A percentile compares a stretch with the other conserved stretches of the same genome.
Evolutionary conservation across 805 yeast genomes (phyloP).

Genomic region (Myxozyma monticola): DNA sequence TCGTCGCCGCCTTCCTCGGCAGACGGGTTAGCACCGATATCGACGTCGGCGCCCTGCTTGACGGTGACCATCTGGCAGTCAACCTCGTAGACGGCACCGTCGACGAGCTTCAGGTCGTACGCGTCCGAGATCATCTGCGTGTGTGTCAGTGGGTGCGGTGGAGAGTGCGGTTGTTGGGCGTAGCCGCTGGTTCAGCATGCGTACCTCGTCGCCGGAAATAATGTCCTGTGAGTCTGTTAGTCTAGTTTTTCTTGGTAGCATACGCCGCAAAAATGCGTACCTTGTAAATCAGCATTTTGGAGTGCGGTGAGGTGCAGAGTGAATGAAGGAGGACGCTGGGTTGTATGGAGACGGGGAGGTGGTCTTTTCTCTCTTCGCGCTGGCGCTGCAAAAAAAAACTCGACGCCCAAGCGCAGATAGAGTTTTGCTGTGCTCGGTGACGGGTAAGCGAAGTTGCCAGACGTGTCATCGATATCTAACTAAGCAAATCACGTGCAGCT

Average conservation of each 20-base stretch:
- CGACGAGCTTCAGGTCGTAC: constrained; percentile 84
- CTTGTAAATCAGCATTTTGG: constrained; percentile 42
- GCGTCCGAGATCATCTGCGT: constrained; percentile 82
- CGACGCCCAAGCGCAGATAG: too few relatives aligned
- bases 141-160: too few relatives aligned
- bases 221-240: constrained; percentile 53
- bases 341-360: too few relatives aligned
- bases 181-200: background rate
- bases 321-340: too few relatives aligned
- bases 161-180: background rate
- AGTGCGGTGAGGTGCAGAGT: background rate
- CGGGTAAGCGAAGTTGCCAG: too few relatives aligned
- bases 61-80: constrained; percentile 91
- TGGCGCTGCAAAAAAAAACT: too few relatives aligned
- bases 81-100: constrained; percentile 92
- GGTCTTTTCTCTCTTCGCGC: too few relatives aligned
- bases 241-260: background rate
- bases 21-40: constrained; percentile 99
- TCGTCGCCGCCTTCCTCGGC: constrained; percentile 89
- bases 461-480: too few relatives aligned
- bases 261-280: constrained; percentile 22
- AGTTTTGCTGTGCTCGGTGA: too few relatives aligned
- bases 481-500: too few relatives aligned
- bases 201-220: constrained; percentile 77
- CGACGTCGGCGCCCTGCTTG: constrained; percentile 82